phyloP scores from a whole-genome alignment of 2,329 filamentous ascomycete species.

The Clarireedia monteithiana region DNA sequence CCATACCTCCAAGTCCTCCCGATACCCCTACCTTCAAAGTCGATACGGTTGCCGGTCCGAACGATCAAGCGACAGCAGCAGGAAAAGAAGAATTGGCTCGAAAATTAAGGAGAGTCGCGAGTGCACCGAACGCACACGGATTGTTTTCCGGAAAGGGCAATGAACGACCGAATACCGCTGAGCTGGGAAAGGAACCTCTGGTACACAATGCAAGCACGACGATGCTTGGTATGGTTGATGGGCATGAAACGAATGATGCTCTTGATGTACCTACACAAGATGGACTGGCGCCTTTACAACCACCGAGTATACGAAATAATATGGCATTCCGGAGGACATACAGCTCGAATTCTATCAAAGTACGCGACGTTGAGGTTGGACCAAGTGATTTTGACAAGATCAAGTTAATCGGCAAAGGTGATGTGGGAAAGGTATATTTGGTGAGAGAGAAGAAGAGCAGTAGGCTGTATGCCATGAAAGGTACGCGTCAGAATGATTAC shows the following conservation, averaged over 20 bases:
- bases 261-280: constrained; percentile 40
- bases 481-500: constrained; percentile 40
- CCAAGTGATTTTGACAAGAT: constrained; percentile 98
- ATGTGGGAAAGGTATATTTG: constrained; percentile 96
- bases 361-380: constrained; percentile 91
- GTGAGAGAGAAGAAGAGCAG: constrained; percentile 97
- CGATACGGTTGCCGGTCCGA: constrained; percentile 56
- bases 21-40: constrained; percentile 78
- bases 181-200: constrained; percentile 76
- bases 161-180: constrained; percentile 74
- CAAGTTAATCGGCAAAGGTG: constrained; percentile 96
- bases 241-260: constrained; percentile 30
- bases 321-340: constrained; percentile 89
- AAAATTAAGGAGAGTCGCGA: constrained; percentile 88
- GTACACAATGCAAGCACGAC: constrained; percentile 46
- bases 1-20: constrained; percentile 84
- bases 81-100: constrained; percentile 90
- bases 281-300: constrained; percentile 53
- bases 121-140: constrained; percentile 93
- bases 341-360: constrained; percentile 98
- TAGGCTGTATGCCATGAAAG: constrained; percentile 96
- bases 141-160: constrained; percentile 60
- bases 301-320: constrained; percentile 57
- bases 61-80: constrained; percentile 60
- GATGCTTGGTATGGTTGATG: constrained; percentile 39